Conservation (phyloP, 441 rosid species). For the Aleurites moluccanus region DNA sequence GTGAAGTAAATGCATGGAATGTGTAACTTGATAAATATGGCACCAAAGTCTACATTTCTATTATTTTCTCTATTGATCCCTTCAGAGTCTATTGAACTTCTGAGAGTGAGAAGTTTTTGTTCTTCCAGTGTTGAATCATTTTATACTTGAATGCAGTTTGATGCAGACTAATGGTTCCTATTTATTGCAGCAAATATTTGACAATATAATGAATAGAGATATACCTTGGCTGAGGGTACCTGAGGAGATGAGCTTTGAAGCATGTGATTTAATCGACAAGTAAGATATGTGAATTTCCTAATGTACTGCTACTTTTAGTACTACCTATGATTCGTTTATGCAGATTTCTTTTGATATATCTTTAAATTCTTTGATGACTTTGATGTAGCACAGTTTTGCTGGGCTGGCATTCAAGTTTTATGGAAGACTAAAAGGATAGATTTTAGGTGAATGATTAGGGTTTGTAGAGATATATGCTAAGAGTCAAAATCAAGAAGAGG, state of each 20-base stretch:
- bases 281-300: slow-evolving; percentile 40
- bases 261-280: slow-evolving; percentile 83
- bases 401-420: not conserved
- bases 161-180: slow-evolving; percentile 9
- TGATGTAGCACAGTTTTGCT: not conserved
- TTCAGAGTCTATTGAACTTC: not conserved
- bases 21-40: not conserved
- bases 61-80: not conserved
- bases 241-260: slow-evolving; percentile 77
- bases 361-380: not conserved
- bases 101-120: not conserved
- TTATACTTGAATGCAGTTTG: slow-evolving; percentile 4
- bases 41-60: not conserved
- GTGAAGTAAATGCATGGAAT: not conserved
- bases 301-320: slow-evolving; percentile 4
- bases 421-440: not conserved
- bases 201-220: slow-evolving; percentile 91
- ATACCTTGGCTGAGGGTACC: slow-evolving; percentile 94
- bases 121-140: slow-evolving; percentile 5
- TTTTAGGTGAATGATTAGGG: not conserved
- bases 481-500: not conserved
- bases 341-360: not conserved
- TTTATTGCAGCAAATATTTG: slow-evolving; percentile 82
- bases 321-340: not conserved
- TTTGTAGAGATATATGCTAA: not conserved